Evolutionary conservation across 1,284 basidiomycete species (phyloP).

Genomic region (Trichosporon asahii): DNA sequence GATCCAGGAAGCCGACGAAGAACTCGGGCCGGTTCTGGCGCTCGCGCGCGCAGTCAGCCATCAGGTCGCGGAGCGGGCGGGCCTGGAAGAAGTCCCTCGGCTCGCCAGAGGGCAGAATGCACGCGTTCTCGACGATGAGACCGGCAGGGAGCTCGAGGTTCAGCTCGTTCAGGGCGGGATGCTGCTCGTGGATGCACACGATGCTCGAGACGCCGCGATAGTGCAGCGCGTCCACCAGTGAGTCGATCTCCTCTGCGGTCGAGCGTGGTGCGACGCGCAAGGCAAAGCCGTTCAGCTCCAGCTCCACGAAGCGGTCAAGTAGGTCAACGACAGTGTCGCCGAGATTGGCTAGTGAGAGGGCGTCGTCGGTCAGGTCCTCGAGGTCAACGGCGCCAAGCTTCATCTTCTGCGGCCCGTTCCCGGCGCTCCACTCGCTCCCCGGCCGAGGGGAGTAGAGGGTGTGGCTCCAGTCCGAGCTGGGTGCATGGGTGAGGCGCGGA

Average conservation of each 20-base stretch:
- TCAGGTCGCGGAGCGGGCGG: conserved; percentile 5
- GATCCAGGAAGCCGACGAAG: conserved; percentile 16
- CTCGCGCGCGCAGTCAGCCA: conserved; percentile 14
- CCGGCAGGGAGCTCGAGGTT: background rate
- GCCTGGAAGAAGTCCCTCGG: conserved; percentile 19
- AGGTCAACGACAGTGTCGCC: conserved; percentile 8
- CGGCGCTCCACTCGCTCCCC: background rate
- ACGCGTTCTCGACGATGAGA: conserved; percentile 18
- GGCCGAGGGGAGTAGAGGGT: background rate
- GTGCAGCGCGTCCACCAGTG: conserved; percentile 9
- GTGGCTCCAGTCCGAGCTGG: background rate
- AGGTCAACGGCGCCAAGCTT: conserved; percentile 15
- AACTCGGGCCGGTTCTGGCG: conserved; percentile 13
- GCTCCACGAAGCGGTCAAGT: conserved; percentile 9
- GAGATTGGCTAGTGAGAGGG: background rate
- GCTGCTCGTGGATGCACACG: conserved; percentile 10
- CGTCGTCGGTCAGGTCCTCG: background rate
- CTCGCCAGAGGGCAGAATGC: conserved; percentile 15
- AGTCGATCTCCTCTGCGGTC: conserved; percentile 1
- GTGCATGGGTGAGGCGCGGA: background rate
- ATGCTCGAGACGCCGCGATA: conserved; percentile 5
- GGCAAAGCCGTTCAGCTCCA: conserved; percentile 13
- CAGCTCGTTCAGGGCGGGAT: conserved; percentile 9
- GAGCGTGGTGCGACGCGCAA: conserved; percentile 12
- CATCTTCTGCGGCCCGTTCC: conserved; percentile 11